phyloP scores from a whole-genome alignment of 179 eudicot species.

The Silene vulgaris region DNA sequence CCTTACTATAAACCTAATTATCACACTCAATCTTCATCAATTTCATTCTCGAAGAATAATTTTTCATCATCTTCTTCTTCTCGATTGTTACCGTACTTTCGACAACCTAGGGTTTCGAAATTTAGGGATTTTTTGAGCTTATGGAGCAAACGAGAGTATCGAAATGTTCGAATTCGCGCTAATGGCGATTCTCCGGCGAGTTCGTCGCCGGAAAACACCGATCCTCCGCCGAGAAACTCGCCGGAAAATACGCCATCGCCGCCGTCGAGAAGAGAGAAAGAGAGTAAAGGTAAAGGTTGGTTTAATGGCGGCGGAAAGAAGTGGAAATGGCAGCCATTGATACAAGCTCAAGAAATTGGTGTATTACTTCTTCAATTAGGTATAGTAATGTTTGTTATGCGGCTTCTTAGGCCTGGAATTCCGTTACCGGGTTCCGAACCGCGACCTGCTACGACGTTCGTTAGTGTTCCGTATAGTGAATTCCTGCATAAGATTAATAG shows the following conservation, averaged over 20 bases:
- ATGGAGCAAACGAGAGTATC: conserved; percentile 26
- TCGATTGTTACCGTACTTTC: conserved; percentile 28
- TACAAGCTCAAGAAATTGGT: conserved; percentile 76
- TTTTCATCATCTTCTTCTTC: conserved; percentile 31
- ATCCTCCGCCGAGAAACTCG: conserved; percentile 34
- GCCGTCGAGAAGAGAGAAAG: conserved; percentile 39
- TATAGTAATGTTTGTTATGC: conserved; percentile 69
- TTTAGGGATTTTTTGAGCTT: conserved; percentile 24
- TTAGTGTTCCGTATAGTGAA: conserved; percentile 80
- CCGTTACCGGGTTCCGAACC: conserved; percentile 75
- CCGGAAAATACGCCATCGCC: conserved; percentile 15
- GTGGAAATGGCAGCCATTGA: conserved; percentile 77
- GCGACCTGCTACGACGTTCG: conserved; percentile 43
- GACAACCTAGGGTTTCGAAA: conserved; percentile 36
- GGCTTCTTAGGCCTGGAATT: conserved; percentile 70
- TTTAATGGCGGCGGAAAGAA: conserved; percentile 31
- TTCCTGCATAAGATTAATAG: conserved; percentile 63
- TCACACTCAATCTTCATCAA: conserved; percentile 24
- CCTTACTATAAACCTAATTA: conserved; percentile 31
- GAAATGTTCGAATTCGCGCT: conserved; percentile 34
- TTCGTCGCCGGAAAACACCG: conserved; percentile 40
- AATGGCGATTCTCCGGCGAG: conserved; percentile 35
- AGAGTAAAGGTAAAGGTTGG: conserved; percentile 30
- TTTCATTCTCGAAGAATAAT: conserved; percentile 8
- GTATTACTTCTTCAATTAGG: conserved; percentile 64